A percentile compares a stretch with the other conserved stretches of the same genome.
Evolutionary conservation across 352 stramenopile species (phyloP).

Genomic region (Globisporangium ultimum): DNA sequence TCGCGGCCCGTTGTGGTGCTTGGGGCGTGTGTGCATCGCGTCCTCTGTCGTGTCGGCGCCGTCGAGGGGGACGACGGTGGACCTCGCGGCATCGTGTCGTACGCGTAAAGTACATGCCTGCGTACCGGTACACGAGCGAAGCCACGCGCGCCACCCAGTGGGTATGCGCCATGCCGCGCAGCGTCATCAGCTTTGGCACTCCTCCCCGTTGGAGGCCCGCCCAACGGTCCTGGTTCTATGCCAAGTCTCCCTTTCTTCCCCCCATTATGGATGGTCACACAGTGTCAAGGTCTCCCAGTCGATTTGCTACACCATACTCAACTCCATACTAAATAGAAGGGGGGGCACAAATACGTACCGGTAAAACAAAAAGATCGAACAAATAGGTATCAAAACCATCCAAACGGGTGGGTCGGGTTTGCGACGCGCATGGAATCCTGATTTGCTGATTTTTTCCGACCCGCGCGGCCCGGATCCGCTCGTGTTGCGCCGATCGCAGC

Average conservation of each 20-base stretch:
- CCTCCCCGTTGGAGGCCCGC: neutral
- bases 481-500: neutral
- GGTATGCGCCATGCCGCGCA: slow-evolving; percentile 13
- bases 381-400: neutral
- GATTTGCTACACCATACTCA: too few species aligned
- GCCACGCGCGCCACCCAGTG: too few species aligned
- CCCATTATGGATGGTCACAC: neutral
- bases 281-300: too few species aligned
- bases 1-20: too few species aligned
- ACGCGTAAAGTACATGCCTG: too few species aligned
- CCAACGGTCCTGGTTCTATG: neutral
- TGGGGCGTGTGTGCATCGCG: too few species aligned
- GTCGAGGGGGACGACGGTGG: too few species aligned
- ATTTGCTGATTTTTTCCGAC: neutral
- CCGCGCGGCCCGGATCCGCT: neutral
- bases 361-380: neutral
- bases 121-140: too few species aligned
- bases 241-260: neutral
- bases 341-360: too few species aligned
- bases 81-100: too few species aligned
- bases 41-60: too few species aligned
- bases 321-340: too few species aligned
- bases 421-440: neutral
- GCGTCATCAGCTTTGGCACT: slow-evolving; percentile 2
- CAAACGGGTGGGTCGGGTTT: neutral